Evolutionary conservation across 495 filamentous ascomycete species (phyloP), one percentile per base, ranked within the genome.

Genomic region (Tuber umbilicatum): DNA sequence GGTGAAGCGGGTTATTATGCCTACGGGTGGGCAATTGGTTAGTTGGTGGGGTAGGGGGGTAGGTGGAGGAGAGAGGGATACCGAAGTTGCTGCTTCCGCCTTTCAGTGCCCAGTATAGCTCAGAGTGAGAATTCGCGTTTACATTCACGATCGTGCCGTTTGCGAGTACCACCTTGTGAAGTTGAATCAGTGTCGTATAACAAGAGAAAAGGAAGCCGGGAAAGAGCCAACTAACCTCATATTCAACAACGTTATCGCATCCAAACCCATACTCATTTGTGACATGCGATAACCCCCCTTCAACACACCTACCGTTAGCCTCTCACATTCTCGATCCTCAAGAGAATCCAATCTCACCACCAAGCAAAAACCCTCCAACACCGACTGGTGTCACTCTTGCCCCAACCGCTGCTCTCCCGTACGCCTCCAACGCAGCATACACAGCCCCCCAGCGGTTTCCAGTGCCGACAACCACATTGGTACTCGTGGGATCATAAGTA

Each of bases 21-120:
- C 88, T 73, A 89, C 12, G n/a, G 2, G n/a, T 31, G 50, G n/a
- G 7, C 21, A n/a, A 50, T 60, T 31, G 2, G n/a, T 60, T 60
- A 60, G 50, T 31, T 60, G 50, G 50, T 14, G 50, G 50, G n/a
- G 4, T 31, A 16, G 9, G 19, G 27, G 9, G n/a, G n/a, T n/a
- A n/a, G 0, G 50, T 10, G 10, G 50, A 14, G 12, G 12, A 0
- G 3, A 12, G 27, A 2, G n/a, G 50, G 14, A 12, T 16, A 60
- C 88, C 88, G 70, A 88, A 87, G 82, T 87, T 89, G 82, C 83
- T 86, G 72, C 82, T 83, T 14, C 88, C 88, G 19, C 87, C 88
- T 76, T 86, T 85, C 70, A 90, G 83, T 35, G 88, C 88, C 84
- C 85, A 86, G 84, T 83, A 89, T 2, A 91, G 84, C 78, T 90